Evolutionary conservation across 352 stramenopile genomes (phyloP), one percentile per base, ranked within the genome.

Genomic region (Phytophthora niederhauseri): DNA sequence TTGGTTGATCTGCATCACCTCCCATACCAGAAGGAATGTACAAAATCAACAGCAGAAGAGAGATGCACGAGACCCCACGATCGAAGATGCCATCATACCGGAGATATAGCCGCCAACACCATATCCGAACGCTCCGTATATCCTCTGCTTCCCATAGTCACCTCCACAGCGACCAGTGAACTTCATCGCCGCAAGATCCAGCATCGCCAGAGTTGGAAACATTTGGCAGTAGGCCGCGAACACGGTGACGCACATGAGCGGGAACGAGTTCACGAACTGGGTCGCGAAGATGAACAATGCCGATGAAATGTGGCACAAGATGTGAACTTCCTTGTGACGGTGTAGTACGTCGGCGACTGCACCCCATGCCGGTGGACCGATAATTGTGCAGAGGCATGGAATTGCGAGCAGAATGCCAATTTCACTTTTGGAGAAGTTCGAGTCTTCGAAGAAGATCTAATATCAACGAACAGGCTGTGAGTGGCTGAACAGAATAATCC

Each of bases 141-240:
- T 58, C 2, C 81, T 68, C 63, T 90, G 79, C 66, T 87, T 87
- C 45, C 81, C 81, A 46, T 86, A 90, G 56, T 87, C 81, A 26
- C 77, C 79, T 28, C 75, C 77, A 46, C 77, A 59, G 17, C 76
- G 75, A 60, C 60, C 51, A n/a, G 81, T 75, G 53, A 86, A 70
- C 28, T 79, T 75, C 56, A 88, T 75, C 4, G 83, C 73, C 12
- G 79, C 77, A 41, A 83, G 75, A 57, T 90, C 81, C n/a, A 88
- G 62, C 53, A 90, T 38, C 46, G 81, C 74, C 19, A 76, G 57
- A 9, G 68, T 67, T 2, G 81, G 75, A 55, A 75, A 55, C 68
- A 71, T 76, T 20, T 84, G 73, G 45, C 80, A 81, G 34, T 85
- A 82, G 20, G 60, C 73, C 3, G 73, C 36, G 46, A 80, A 64